Evolutionary conservation across 1,139 yeast species (phyloP), one percentile per base, ranked within the genome.

Genomic region (Hyphopichia buzzinii): DNA sequence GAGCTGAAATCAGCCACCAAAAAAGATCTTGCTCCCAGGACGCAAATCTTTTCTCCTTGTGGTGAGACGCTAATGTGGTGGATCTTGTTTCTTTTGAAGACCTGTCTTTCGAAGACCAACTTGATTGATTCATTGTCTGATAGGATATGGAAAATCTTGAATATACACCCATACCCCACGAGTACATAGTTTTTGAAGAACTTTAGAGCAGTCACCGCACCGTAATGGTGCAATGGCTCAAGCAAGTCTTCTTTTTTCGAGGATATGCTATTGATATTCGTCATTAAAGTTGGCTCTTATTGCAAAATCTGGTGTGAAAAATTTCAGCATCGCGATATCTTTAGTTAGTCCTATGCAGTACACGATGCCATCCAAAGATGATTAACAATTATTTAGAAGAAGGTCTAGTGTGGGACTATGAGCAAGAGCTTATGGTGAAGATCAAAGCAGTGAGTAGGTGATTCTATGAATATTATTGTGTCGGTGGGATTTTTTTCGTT

Each of bases 11-110:
- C 48, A 3, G 77, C 40, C 4, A 85, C 51, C 4, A 74, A 62
- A 37, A 87, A 67, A 1, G 95, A 84, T 41, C 88, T 70, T 1
- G 80, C 90, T 22, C 98, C 98, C 64, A 81, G 79, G 1, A 79
- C 62, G 0, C 79, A 65, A 4, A 84, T 42, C 16, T 47, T 50
- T 4, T 43, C 40, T 1, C 56, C 54, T 4, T 57, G 57, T 1
- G 50, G 47, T 30, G 62, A 53, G 6, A 77, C 55, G 3, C 71
- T 56, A 17, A 92, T 78, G 15, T 86, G 84, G 55, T 90, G 97
- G 33, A 92, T 80, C 51, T 87, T 89, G 58, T 88, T 88, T 41
- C 81, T 71, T 16, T 62, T 56, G 53, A 92, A 84, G 0, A 86
- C 57, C 39, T 70, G 71, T 29, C 64, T 57, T n/a, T 63, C 53